Base-by-base conservation (phyloP, 1,284 basidiomycete genomes). In the Ustilago shanxiensis region DNA sequence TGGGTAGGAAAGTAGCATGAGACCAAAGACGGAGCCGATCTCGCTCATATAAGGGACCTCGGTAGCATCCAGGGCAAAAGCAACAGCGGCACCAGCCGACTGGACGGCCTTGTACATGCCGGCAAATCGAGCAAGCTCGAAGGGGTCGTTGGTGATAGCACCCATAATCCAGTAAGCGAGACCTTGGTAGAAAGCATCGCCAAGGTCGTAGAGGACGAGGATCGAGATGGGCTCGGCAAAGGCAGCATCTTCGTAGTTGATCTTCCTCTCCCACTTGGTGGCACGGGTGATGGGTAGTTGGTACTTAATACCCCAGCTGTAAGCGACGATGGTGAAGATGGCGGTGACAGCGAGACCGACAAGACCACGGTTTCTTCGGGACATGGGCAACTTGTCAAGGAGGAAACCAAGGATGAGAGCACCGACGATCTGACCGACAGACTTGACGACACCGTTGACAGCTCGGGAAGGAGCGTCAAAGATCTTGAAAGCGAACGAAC, bases 71-170 rank as follows among this genome's bases (percentile, higher is more conserved):
- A 81, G 55, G 20, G 60, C 77, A 50, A 72, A 82, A 22, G 77
- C 80, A 16, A 51, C 66, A 18, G 76, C 77, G 22, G 70, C 68
- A 35, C 80, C 80, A 9, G 77, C 77, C 8, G 77, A 79, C 66
- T 82, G 80, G 6, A 82, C 60, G 26, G 66, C 72, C 52, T 79
- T 79, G 70, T 77, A 77, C 56, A 79, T 64, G 18, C 80, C 80
- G 3, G 80, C 77, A 24, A 73, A 66, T 13, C 66, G 67, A 16
- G 80, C 80, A 14, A 82, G 74, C 60, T 80, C 78, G 53, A 72
- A 72, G 45, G 80, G 65, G 61, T 82, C 79, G 72, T 82, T 81
- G 47, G 79, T 75, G 58, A 81, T 66, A 29, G 77, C 68, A 14
- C 80, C 80, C 60, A 82, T 76, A 53, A 82, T 67, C 61, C 66